Conservation (phyloP, 805 yeast genomes). For the Schizosaccharomyces cryophilus region DNA sequence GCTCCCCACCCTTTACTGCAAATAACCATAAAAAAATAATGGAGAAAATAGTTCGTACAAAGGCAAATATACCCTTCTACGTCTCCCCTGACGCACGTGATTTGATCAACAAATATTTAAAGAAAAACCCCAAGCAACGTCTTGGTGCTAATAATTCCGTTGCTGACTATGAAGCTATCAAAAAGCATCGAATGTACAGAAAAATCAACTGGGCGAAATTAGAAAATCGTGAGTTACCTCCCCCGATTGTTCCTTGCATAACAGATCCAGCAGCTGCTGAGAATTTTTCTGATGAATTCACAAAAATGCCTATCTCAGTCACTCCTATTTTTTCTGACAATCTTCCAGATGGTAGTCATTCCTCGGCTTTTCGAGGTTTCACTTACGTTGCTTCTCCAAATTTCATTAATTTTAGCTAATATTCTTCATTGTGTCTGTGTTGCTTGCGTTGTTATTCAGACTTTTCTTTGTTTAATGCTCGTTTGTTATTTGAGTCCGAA, state of each 20-base stretch:
- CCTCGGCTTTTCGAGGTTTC: not conserved
- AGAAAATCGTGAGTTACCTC: constrained; percentile 25
- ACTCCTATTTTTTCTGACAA: constrained; percentile 6
- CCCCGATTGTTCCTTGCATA: constrained; percentile 65
- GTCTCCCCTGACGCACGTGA: constrained; percentile 63
- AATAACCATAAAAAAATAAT: constrained; percentile 49
- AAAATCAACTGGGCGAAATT: constrained; percentile 45
- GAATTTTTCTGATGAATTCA: constrained; percentile 60
- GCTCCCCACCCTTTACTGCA: constrained; percentile 76
- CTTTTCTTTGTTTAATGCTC: too few relatives aligned
- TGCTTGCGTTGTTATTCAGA: too few relatives aligned
- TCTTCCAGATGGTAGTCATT: not conserved
- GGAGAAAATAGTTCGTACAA: constrained; percentile 43
- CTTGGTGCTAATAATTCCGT: constrained; percentile 23
- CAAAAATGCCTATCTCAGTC: constrained; percentile 25
- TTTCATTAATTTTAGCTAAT: not conserved
- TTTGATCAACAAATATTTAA: constrained; percentile 34
- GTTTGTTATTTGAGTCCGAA: too few relatives aligned
- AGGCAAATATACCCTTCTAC: constrained; percentile 47
- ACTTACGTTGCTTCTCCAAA: constrained; percentile 1
- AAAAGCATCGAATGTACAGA: constrained; percentile 51
- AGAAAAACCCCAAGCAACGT: constrained; percentile 46
- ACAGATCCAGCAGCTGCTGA: constrained; percentile 67
- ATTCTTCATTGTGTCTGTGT: not conserved
- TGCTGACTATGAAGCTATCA: constrained; percentile 26